Evolutionary conservation across 345 rosid genomes (phyloP).

Genomic region (Hibiscus tridactylites): DNA sequence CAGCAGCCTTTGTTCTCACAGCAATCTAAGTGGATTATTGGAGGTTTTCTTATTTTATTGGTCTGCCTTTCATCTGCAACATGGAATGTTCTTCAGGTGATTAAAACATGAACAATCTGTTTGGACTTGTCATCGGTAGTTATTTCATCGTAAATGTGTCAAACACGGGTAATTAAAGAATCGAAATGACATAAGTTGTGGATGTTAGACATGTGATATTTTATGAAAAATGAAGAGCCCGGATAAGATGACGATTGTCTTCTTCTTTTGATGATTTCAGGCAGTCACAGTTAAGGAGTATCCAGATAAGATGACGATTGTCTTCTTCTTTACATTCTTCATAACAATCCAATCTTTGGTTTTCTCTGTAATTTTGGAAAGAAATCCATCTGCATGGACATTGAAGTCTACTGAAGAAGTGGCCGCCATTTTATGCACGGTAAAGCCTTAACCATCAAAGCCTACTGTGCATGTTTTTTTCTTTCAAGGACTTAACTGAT

Average conservation of each 20-base stretch:
- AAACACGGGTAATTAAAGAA: too few relatives aligned
- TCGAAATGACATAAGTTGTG: too few relatives aligned
- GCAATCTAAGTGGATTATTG: constrained; percentile 23
- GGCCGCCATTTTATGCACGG: constrained; percentile 27
- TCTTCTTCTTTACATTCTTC: constrained; percentile 14
- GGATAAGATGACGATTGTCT: not conserved
- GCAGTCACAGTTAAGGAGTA: constrained; percentile 4
- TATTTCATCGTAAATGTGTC: too few relatives aligned
- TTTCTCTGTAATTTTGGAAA: constrained; percentile 20
- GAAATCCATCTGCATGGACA: constrained; percentile 28
- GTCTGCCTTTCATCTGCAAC: constrained; percentile 18
- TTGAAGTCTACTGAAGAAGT: constrained; percentile 22
- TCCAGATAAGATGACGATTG: constrained; percentile 11
- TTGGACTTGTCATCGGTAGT: too few relatives aligned
- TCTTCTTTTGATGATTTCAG: not conserved
- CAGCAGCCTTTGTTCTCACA: not conserved
- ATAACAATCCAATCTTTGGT: constrained; percentile 17
- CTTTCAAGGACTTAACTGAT: too few relatives aligned
- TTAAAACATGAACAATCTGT: not conserved
- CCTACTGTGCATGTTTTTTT: not conserved
- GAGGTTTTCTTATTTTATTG: constrained; percentile 22
- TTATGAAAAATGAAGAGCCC: too few relatives aligned
- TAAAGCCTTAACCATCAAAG: not conserved
- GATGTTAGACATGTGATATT: too few relatives aligned
- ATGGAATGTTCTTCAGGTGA: constrained; percentile 28